These are phyloP conservation scores for Monosporascus sp. DNA, from an alignment of 2,329 filamentous ascomycete species.

Conservation along the genomic window DNA sequence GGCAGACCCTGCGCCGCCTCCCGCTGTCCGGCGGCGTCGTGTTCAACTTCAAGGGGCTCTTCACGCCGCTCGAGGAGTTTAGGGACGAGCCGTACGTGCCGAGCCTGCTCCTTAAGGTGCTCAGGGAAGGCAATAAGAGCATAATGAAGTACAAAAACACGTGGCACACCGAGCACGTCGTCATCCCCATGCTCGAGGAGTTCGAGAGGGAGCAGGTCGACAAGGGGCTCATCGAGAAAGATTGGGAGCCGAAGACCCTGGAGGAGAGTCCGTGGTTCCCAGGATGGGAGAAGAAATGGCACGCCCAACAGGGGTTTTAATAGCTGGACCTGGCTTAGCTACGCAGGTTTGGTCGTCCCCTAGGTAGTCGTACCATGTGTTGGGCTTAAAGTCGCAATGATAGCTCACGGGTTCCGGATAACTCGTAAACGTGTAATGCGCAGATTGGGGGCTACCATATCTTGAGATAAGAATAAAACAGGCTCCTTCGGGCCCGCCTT, in stretches of 20 bases:
- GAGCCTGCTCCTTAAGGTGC: slow-evolving; percentile 58
- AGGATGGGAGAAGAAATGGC: slow-evolving; percentile 73
- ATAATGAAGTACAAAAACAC: slow-evolving; percentile 78
- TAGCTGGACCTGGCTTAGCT: too few species aligned
- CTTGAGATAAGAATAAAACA: too few species aligned
- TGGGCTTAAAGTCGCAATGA: too few species aligned
- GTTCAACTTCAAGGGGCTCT: slow-evolving; percentile 86
- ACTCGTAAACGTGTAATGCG: too few species aligned
- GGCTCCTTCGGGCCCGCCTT: too few species aligned
- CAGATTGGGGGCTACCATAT: too few species aligned
- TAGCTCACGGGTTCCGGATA: too few species aligned
- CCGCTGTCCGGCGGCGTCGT: slow-evolving; percentile 70
- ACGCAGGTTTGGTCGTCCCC: too few species aligned
- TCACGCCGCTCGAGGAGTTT: slow-evolving; percentile 68
- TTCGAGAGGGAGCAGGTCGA: slow-evolving; percentile 64
- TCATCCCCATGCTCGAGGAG: slow-evolving; percentile 56
- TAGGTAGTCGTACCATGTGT: too few species aligned
- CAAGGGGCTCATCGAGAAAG: slow-evolving; percentile 50
- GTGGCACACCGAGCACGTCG: slow-evolving; percentile 72
- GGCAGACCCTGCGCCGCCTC: slow-evolving; percentile 77
- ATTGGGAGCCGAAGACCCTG: slow-evolving; percentile 65
- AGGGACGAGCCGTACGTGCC: slow-evolving; percentile 69
- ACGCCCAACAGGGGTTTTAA: slow-evolving; percentile 24
- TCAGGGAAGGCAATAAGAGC: slow-evolving; percentile 64
- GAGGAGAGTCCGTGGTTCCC: slow-evolving; percentile 71